Base-by-base conservation (phyloP, 345 rosid genomes). In the Pistacia vera region DNA sequence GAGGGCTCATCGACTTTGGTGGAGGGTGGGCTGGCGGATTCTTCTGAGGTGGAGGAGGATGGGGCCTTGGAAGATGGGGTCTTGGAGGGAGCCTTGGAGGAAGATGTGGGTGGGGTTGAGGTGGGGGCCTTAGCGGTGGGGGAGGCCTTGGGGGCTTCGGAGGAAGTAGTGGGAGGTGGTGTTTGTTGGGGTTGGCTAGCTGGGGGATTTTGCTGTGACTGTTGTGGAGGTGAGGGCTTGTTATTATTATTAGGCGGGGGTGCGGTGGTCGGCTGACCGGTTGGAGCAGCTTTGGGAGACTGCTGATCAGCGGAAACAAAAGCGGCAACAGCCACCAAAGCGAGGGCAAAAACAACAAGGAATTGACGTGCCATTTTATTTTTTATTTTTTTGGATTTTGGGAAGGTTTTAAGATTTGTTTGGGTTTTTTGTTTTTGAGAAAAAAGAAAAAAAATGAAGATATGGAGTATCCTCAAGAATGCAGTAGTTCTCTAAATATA, bases 281-380 rank as follows among this genome's bases (percentile, higher is more conserved):
- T 48, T 3, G 68, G 12, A 14, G 76, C 18, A 12, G 62, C 14
- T 1, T n/a, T 17, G 13, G 76, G 38, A 28, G 59, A 9, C 55
- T 86, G 70, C 0, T 83, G 62, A 0, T 83, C 81, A 0, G 85
- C 87, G 1, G 89, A 83, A 16, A 78, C 86, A 9, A n/a, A 76
- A 2, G 67, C 73, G 4, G 68, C 88, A n/a, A 82, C 61, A 5
- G 52, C 82, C 63, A 86, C 36, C 56, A 58, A 67, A 18, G 59
- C n/a, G 17, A 66, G 66, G 48, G 78, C 66, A 3, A 67, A 25
- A 18, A 14, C 66, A 11, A 14, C 66, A 18, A 59, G 14, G 12
- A 57, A 5, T 58, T 44, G 69, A 58, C 72, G 72, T 67, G 59
- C 66, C 72, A 75, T 74, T 30, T 48, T 22, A 22, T 22, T 22